Base-by-base conservation (phyloP, 1,284 basidiomycete species). In the Cutaneotrichosporon sp. region DNA sequence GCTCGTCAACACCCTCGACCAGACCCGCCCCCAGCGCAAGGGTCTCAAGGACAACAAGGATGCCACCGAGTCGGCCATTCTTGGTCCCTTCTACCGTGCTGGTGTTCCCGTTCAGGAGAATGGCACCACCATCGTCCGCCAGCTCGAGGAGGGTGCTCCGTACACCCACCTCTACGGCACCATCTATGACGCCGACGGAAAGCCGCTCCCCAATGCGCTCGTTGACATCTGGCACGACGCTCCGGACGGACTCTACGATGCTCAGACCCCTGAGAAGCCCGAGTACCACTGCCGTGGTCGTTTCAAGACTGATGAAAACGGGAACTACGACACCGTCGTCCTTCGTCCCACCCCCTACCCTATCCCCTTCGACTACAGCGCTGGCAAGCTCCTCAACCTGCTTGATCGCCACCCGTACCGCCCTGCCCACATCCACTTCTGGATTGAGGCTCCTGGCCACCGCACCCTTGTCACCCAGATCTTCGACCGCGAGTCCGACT, bases 201-300 rank as follows among this genome's bases (percentile, higher is more conserved):
- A 64, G 50, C 72, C 73, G 5, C 49, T 76, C 12, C 59, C 55
- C 4, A 63, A 66, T 17, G 74, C 70, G 4, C 44, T 59, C 19
- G 66, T 76, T 31, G 73, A 76, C 50, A 32, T 74, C 20, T 75
- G 73, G 72, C 72, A 75, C 56, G 70, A 59, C 39, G 57, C 52
- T 1, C 70, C 71, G 5, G 72, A 76, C 51, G 74, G 73, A 4
- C 59, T 71, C 14, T 76, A 75, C 62, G 74, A 74, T 55, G 62
- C 71, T 29, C 73, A 75, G 55, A 62, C 64, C 27, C 65, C 66
- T 6, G 52, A 66, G 7, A 70, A 72, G 60, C 70, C 74, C 4
- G 68, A 74, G 39, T 63, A 61, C 50, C 61, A 70, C 54, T 66
- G 67, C 49, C 55, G 64, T 33, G 68, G 68, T 19, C 56, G 61